phyloP scores from a whole-genome alignment of 495 filamentous ascomycete species.

The Chaetomidium leptoderma region DNA sequence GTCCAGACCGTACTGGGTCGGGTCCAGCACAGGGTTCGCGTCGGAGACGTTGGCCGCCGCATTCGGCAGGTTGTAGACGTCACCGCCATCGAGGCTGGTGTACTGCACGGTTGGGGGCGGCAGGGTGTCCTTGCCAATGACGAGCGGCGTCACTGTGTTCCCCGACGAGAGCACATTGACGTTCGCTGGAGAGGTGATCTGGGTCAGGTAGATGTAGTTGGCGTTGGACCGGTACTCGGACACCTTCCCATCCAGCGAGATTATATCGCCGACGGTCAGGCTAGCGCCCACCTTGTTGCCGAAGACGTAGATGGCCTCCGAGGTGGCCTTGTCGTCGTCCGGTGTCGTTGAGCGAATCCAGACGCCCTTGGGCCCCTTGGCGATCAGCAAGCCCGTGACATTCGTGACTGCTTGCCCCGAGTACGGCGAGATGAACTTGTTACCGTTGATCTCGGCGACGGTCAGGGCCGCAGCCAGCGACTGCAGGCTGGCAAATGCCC shows the following conservation, averaged over 20 bases:
- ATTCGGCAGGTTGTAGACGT: slow-evolving; percentile 53
- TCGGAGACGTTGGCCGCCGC: slow-evolving; percentile 48
- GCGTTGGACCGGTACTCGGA: slow-evolving; percentile 50
- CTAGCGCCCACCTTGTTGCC: slow-evolving; percentile 35
- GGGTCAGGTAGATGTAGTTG: slow-evolving; percentile 53
- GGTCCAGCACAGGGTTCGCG: slow-evolving; percentile 51
- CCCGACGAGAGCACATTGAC: slow-evolving; percentile 43
- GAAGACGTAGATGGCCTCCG: slow-evolving; percentile 56
- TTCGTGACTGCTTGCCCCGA: slow-evolving; percentile 47
- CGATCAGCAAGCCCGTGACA: slow-evolving; percentile 56
- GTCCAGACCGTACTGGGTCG: slow-evolving; percentile 54
- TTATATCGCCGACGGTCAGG: slow-evolving; percentile 51
- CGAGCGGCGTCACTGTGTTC: slow-evolving; percentile 42
- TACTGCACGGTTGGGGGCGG: slow-evolving; percentile 51
- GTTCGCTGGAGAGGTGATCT: slow-evolving; percentile 49
- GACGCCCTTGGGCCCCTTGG: slow-evolving; percentile 54
- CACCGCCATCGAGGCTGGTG: slow-evolving; percentile 49
- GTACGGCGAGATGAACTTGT: slow-evolving; percentile 54
- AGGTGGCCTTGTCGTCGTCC: slow-evolving; percentile 42
- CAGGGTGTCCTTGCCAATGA: slow-evolving; percentile 48
- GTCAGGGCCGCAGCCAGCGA: slow-evolving; percentile 41
- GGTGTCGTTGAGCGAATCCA: slow-evolving; percentile 53
- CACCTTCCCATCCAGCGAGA: slow-evolving; percentile 53
- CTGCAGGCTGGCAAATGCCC: slow-evolving; percentile 24
- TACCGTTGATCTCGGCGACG: slow-evolving; percentile 59